These are phyloP conservation scores for Odonthalia washingtoniensis DNA, from an alignment of 31 red algal genomes.

Conservation along the genomic window DNA sequence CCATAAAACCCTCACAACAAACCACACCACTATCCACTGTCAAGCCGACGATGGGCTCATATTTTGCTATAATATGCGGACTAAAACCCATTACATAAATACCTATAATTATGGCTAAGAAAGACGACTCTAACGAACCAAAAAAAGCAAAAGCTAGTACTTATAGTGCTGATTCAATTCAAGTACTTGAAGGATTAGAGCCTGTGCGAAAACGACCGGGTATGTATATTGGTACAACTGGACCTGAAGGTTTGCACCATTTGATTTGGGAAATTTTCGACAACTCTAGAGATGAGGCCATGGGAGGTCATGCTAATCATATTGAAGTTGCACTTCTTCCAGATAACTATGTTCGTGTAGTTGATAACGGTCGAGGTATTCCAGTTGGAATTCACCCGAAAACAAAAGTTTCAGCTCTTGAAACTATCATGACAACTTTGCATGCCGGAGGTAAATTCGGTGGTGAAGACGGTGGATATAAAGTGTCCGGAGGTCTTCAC, in stretches of 20 bases:
- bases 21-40: too few species aligned
- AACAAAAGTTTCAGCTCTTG: slow-evolving; percentile 12
- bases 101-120: too few species aligned
- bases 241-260: slow-evolving; percentile 33
- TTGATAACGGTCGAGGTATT: slow-evolving; percentile 59
- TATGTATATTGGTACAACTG: slow-evolving; percentile 53
- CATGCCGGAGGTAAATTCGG: slow-evolving; percentile 52
- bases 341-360: slow-evolving; percentile 16
- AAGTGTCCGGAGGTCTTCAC: slow-evolving; percentile 54
- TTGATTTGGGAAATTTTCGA: slow-evolving; percentile 48
- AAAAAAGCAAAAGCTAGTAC: neutral
- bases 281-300: slow-evolving; percentile 44
- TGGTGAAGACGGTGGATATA: slow-evolving; percentile 26
- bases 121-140: neutral
- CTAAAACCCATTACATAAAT: too few species aligned
- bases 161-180: slow-evolving; percentile 31
- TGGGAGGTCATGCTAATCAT: slow-evolving; percentile 12
- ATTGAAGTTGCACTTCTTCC: slow-evolving; percentile 34
- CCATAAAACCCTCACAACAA: too few species aligned
- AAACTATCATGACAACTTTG: slow-evolving; percentile 36
- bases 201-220: slow-evolving; percentile 48
- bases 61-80: too few species aligned
- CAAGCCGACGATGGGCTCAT: too few species aligned
- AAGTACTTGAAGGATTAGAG: slow-evolving; percentile 47
- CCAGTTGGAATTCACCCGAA: slow-evolving; percentile 35